Evolutionary conservation across 2,329 filamentous ascomycete genomes (phyloP).

Genomic region (Diaporthe aspalathi): DNA sequence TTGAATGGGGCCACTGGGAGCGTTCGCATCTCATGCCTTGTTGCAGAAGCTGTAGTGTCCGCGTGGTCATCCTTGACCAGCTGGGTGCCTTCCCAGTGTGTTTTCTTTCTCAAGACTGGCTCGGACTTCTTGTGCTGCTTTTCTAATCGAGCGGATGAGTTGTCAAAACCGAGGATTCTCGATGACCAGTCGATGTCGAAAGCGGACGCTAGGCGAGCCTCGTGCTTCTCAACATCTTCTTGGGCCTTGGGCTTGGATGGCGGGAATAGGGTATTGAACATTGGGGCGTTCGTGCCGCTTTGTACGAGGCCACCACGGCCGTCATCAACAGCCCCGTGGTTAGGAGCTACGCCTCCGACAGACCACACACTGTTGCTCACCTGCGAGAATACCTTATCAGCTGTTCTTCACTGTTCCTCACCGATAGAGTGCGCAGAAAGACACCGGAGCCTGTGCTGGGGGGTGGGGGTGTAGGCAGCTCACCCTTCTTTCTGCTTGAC

Average conservation of each 20-base stretch:
- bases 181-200: slow-evolving; percentile 79
- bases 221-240: slow-evolving; percentile 76
- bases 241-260: slow-evolving; percentile 55
- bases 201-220: slow-evolving; percentile 80
- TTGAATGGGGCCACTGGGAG: slow-evolving; percentile 83
- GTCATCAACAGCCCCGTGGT: slow-evolving; percentile 64
- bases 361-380: slow-evolving; percentile 80
- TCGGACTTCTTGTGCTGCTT: slow-evolving; percentile 36
- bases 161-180: slow-evolving; percentile 71
- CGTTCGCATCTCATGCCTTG: slow-evolving; percentile 50
- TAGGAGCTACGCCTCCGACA: slow-evolving; percentile 76
- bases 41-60: slow-evolving; percentile 41
- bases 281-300: slow-evolving; percentile 78
- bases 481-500: slow-evolving; percentile 34
- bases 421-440: neutral
- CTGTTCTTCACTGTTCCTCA: slow-evolving; percentile 44
- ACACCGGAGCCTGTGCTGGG: neutral
- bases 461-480: neutral
- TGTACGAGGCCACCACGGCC: slow-evolving; percentile 73
- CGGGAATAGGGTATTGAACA: slow-evolving; percentile 66
- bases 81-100: slow-evolving; percentile 56
- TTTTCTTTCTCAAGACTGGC: slow-evolving; percentile 44
- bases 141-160: slow-evolving; percentile 41
- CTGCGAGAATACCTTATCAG: slow-evolving; percentile 50
- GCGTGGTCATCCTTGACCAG: slow-evolving; percentile 50